These are phyloP conservation scores for Metschnikowia drakensbergensis DNA, from an alignment of 805 yeast genomes.

Conservation along the genomic window DNA sequence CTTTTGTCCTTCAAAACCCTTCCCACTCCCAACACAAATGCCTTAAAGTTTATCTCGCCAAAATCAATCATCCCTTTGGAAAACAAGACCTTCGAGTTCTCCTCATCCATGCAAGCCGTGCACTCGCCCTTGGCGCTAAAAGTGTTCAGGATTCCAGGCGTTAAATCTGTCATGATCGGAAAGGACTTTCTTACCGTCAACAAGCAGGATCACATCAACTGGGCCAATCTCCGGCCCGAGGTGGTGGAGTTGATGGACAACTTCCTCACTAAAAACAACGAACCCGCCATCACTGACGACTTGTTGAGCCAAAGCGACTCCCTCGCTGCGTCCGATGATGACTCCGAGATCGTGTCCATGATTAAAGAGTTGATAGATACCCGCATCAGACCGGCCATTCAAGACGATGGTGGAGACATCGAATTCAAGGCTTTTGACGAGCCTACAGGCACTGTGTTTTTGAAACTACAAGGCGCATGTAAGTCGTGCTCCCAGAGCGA, in stretches of 20 bases:
- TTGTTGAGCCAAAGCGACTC: slow-evolving; percentile 37
- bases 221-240: slow-evolving; percentile 56
- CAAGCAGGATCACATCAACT: slow-evolving; percentile 55
- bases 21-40: slow-evolving; percentile 73
- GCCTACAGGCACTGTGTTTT: slow-evolving; percentile 80
- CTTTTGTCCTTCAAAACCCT: slow-evolving; percentile 41
- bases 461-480: slow-evolving; percentile 94
- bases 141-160: slow-evolving; percentile 58
- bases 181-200: slow-evolving; percentile 70
- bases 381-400: slow-evolving; percentile 94
- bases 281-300: slow-evolving; percentile 41
- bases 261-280: slow-evolving; percentile 36
- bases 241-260: slow-evolving; percentile 60
- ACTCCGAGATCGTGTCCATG: slow-evolving; percentile 73
- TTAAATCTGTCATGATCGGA: slow-evolving; percentile 71
- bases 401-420: slow-evolving; percentile 98
- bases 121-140: slow-evolving; percentile 63
- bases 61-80: slow-evolving; percentile 47
- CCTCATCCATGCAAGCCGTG: slow-evolving; percentile 49
- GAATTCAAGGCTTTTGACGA: slow-evolving; percentile 84
- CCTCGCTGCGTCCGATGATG: slow-evolving; percentile 48
- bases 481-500: slow-evolving; percentile 87
- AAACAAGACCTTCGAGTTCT: slow-evolving; percentile 49
- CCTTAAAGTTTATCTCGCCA: slow-evolving; percentile 58
- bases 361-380: slow-evolving; percentile 91